A percentile compares a stretch with the other conserved stretches of the same genome.
phyloP scores from a whole-genome alignment of 2,329 filamentous ascomycete genomes.

The Metarhizium sp. region DNA sequence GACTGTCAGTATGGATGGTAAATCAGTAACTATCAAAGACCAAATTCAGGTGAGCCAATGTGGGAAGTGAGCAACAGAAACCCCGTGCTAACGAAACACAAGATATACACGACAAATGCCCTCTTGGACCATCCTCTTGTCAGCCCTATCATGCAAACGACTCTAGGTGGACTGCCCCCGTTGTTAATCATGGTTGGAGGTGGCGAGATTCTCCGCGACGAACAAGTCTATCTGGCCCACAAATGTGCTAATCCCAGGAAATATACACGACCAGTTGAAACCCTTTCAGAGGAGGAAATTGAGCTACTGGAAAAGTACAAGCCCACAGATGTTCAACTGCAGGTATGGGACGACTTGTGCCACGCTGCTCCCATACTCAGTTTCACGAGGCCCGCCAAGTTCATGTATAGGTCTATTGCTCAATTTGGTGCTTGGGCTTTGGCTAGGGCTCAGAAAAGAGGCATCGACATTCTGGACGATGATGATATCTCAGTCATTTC shows the following conservation, averaged over 20 bases:
- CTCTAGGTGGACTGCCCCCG: constrained; percentile 81
- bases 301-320: constrained; percentile 56
- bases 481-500: constrained; percentile 70
- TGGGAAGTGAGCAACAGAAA: no score
- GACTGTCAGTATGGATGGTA: constrained; percentile 61
- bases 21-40: constrained; percentile 67
- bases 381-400: constrained; percentile 91
- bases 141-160: constrained; percentile 79
- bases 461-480: constrained; percentile 74
- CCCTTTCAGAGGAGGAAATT: constrained; percentile 53
- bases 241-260: constrained; percentile 78
- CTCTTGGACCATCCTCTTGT: constrained; percentile 81
- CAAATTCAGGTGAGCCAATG: constrained; percentile 66
- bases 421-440: constrained; percentile 92
- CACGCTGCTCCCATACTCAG: constrained; percentile 90
- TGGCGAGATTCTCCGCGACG: constrained; percentile 81
- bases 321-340: constrained; percentile 85
- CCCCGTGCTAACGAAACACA: constrained; percentile 17
- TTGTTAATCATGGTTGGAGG: constrained; percentile 80
- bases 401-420: constrained; percentile 86
- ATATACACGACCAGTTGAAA: constrained; percentile 60
- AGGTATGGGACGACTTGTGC: constrained; percentile 93
- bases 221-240: constrained; percentile 91
- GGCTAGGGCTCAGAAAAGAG: constrained; percentile 67
- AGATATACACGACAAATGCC: constrained; percentile 73